Evolutionary conservation across 2,329 filamentous ascomycete genomes (phyloP).

Genomic region (Curvularia spicifera): DNA sequence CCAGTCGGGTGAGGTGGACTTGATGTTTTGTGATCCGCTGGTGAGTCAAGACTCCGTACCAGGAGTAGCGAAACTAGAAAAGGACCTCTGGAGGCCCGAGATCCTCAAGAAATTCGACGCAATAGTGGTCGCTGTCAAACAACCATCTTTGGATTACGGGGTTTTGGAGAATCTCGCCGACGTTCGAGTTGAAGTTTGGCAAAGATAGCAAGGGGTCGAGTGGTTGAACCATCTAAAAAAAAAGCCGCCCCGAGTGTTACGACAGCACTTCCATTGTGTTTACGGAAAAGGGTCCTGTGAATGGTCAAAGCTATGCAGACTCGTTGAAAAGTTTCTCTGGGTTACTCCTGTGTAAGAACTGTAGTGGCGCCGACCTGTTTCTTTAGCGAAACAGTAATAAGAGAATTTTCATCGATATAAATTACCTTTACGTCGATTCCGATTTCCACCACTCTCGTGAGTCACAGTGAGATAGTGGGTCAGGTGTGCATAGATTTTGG

Average conservation of each 20-base stretch:
- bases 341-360: background rate
- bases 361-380: background rate
- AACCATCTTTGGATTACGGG: conserved; percentile 53
- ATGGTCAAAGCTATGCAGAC: background rate
- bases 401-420: background rate
- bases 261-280: background rate
- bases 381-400: background rate
- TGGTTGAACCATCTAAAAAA: background rate
- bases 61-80: conserved; percentile 38
- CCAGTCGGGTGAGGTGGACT: conserved; percentile 47
- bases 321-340: background rate
- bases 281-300: background rate
- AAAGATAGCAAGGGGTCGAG: background rate
- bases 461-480: background rate
- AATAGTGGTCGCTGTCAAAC: conserved; percentile 55
- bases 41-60: conserved; percentile 53
- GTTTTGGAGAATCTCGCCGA: conserved; percentile 47
- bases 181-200: conserved; percentile 22
- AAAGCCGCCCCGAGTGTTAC: background rate
- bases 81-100: conserved; percentile 50
- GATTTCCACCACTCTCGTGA: background rate
- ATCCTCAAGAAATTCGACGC: conserved; percentile 53
- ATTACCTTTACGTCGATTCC: background rate
- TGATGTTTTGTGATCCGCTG: conserved; percentile 55
- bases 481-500: background rate